A percentile compares a stretch with the other conserved stretches of the same genome.
These are phyloP conservation scores for Stropharia rugosoannulata DNA, from an alignment of 768 basidiomycete species.

Conservation along the genomic window DNA sequence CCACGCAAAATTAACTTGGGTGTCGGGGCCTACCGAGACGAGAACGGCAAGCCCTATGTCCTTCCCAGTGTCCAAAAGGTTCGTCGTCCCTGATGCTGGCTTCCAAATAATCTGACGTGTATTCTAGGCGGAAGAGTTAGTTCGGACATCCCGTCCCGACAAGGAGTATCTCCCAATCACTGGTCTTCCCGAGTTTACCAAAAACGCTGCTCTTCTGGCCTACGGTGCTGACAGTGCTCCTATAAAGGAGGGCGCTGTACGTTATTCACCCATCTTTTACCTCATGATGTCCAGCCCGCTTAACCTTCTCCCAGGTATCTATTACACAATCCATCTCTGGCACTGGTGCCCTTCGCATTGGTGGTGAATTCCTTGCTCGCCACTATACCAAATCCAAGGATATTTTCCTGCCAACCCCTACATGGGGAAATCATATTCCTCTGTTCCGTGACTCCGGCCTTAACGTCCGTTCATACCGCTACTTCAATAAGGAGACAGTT, in stretches of 20 bases:
- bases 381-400: conserved; percentile 85
- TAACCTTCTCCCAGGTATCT: conserved; percentile 54
- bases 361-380: conserved; percentile 86
- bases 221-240: conserved; percentile 83
- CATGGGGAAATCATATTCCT: conserved; percentile 97
- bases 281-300: conserved; percentile 5
- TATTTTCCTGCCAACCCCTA: conserved; percentile 90
- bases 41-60: conserved; percentile 92
- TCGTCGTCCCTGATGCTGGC: conserved; percentile 4
- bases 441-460: conserved; percentile 94
- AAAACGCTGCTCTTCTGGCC: conserved; percentile 84
- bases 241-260: conserved; percentile 67
- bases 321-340: conserved; percentile 96
- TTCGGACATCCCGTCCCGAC: conserved; percentile 67
- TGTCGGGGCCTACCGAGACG: conserved; percentile 95
- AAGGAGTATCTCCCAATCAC: conserved; percentile 98
- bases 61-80: conserved; percentile 89
- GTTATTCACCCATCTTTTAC: conserved; percentile 26
- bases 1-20: conserved; percentile 96
- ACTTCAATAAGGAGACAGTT: conserved; percentile 91
- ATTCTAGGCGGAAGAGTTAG: conserved; percentile 70
- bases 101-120: conserved; percentile 6
- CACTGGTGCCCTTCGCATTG: conserved; percentile 95
- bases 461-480: conserved; percentile 89
- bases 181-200: conserved; percentile 83